Evolutionary conservation across 75 land plant genomes (phyloP).

Genomic region (Picea sitchensis): DNA sequence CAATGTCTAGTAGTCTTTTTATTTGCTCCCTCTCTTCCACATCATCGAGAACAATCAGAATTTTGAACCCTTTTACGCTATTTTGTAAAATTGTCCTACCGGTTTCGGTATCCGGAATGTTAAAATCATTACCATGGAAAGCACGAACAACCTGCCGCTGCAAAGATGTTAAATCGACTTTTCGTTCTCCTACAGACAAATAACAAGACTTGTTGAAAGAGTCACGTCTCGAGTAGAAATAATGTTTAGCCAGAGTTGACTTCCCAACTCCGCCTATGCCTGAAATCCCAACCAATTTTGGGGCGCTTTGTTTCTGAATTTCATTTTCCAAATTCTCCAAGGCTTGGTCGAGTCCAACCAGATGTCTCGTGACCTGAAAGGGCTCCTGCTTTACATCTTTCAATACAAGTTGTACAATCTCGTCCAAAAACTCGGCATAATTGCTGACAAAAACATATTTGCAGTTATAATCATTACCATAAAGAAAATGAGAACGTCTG

Average conservation of each 20-base stretch:
- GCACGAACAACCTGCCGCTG: neutral
- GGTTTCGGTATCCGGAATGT: neutral
- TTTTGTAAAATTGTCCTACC: neutral
- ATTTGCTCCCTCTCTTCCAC: neutral
- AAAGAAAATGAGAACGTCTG: too few relatives aligned
- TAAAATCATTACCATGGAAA: neutral
- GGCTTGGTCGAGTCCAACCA: neutral
- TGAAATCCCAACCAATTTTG: neutral
- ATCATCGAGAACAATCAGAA: neutral
- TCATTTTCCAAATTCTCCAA: neutral
- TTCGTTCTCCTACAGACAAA: neutral
- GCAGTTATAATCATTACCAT: too few relatives aligned
- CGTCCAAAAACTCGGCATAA: too few relatives aligned
- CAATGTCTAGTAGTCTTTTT: neutral
- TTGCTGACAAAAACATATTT: too few relatives aligned
- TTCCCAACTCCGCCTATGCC: neutral
- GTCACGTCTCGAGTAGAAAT: neutral
- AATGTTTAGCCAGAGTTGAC: neutral
- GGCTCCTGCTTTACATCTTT: too few relatives aligned
- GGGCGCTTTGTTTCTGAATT: neutral
- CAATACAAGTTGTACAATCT: too few relatives aligned
- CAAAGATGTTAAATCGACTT: neutral
- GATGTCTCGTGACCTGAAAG: neutral
- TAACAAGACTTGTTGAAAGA: neutral
- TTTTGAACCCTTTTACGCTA: neutral